Base-by-base conservation (phyloP, 2,329 filamentous ascomycete species). In the Neofusicoccum cordaticola region DNA sequence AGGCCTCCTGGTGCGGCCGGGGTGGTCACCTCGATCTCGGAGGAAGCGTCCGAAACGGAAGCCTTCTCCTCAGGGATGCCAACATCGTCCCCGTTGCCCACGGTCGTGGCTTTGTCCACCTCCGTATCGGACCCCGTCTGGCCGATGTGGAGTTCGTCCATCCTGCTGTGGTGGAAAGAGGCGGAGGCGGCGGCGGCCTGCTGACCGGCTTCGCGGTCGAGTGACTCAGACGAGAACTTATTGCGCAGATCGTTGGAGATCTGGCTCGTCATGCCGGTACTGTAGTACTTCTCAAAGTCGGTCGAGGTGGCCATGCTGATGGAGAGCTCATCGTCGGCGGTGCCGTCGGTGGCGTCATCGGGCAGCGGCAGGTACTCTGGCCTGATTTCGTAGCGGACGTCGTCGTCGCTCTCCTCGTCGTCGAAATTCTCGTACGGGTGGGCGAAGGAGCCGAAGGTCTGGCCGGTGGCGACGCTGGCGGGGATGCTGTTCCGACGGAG, bases 311-410 rank as follows among this genome's bases (percentile, higher is more conserved):
- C 56, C 31, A 60, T 11, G 42, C 56, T 60, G 13, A 60, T 37
- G 4, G 61, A 63, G n/a, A 63, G 48, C 48, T 63, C 61, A 12
- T 63, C 61, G 15, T 63, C 61, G 35, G 61, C 61, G 8, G 50
- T 53, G 9, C 61, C 50, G 4, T 63, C 61, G n/a, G 48, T 53
- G 11, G 48, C 61, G 12, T 53, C 61, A 15, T 63, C 61, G 4
- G 61, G 61, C 4, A 63, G 61, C 4, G 61, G 61, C 39, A 63
- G 47, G 27, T 53, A 63, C 19, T 53, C 61, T 4, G 61, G 61
- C 11, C 50, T 44, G 34, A 63, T 53, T 17, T 63, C 48, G 27
- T 44, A 19, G 11, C 12, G 27, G 27, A 31, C 27, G 27, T 31
- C 27, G 27, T 31, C 27, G 27, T 31, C 27, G 27, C 27, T 31